Evolutionary conservation across 805 yeast genomes (phyloP).

Genomic region (Yamadazyma ubonensis): DNA sequence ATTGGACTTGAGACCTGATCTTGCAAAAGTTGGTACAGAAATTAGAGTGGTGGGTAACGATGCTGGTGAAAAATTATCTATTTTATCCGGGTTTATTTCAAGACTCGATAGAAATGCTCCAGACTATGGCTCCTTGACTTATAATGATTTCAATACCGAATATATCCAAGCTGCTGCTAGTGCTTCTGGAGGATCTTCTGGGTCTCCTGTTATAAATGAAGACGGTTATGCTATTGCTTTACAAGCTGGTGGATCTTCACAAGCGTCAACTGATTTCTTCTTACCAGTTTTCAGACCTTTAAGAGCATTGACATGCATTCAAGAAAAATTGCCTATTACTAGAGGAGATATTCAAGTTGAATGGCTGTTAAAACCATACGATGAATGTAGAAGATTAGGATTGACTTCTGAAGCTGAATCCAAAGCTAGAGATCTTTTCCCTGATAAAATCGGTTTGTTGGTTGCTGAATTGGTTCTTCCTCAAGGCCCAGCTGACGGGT

Average conservation of each 20-base stretch:
- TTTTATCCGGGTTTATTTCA: slow-evolving; percentile 80
- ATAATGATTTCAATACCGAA: slow-evolving; percentile 91
- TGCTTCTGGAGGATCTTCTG: slow-evolving; percentile 94
- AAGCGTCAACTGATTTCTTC: slow-evolving; percentile 91
- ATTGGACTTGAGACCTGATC: slow-evolving; percentile 70
- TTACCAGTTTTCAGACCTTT: slow-evolving; percentile 80
- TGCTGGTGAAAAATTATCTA: slow-evolving; percentile 91
- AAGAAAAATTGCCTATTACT: slow-evolving; percentile 55
- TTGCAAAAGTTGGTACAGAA: slow-evolving; percentile 89
- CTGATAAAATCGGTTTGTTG: slow-evolving; percentile 72
- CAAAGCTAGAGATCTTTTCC: slow-evolving; percentile 64
- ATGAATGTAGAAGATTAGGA: slow-evolving; percentile 87
- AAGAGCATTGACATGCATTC: slow-evolving; percentile 78
- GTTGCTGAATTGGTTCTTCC: slow-evolving; percentile 83
- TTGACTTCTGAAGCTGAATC: slow-evolving; percentile 72
- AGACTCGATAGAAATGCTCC: slow-evolving; percentile 93
- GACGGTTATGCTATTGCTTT: slow-evolving; percentile 86
- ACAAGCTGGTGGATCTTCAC: slow-evolving; percentile 92
- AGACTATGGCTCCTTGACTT: slow-evolving; percentile 82
- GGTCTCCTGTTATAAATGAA: slow-evolving; percentile 92
- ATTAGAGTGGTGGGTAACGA: slow-evolving; percentile 95
- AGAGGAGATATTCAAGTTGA: slow-evolving; percentile 93
- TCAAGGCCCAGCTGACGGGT: slow-evolving; percentile 76
- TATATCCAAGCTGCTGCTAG: slow-evolving; percentile 95
- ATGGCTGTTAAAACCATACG: slow-evolving; percentile 84